Evolutionary conservation across 805 yeast genomes (phyloP).

Genomic region (Ogataea haglerorum): DNA sequence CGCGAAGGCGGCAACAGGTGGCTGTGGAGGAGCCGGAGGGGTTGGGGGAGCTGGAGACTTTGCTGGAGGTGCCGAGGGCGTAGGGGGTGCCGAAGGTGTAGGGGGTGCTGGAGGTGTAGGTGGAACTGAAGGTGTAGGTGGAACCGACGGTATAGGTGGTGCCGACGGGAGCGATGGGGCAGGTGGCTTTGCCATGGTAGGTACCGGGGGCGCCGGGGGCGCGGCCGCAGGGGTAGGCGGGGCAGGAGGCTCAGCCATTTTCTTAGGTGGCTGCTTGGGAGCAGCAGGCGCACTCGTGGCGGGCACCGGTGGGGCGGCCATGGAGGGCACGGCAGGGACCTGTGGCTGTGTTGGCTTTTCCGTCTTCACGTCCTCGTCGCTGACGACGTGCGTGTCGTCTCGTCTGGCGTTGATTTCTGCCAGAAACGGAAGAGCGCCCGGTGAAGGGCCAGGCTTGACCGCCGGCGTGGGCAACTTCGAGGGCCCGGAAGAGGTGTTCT

Average conservation of each 20-base stretch:
- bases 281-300: constrained; percentile 1
- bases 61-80: constrained; percentile 19
- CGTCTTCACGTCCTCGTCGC: constrained; percentile 22
- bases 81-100: constrained; percentile 9
- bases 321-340: constrained; percentile 16
- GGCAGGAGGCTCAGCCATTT: constrained; percentile 2
- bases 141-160: constrained; percentile 13
- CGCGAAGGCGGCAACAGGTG: constrained; percentile 4
- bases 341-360: constrained; percentile 18
- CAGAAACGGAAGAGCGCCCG: constrained; percentile 52
- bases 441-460: constrained; percentile 24
- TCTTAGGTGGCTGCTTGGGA: background rate
- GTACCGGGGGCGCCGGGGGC: constrained; percentile 11
- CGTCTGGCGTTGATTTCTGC: constrained; percentile 57
- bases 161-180: constrained; percentile 6
- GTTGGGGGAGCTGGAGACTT: constrained; percentile 25
- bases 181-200: background rate
- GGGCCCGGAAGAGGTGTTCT: constrained; percentile 23
- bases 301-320: constrained; percentile 6
- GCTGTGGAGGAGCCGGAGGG: constrained; percentile 23
- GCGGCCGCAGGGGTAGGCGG: constrained; percentile 18
- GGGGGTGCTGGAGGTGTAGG: too few relatives aligned
- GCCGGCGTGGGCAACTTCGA: constrained; percentile 31
- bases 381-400: constrained; percentile 49
- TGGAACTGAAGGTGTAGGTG: too few relatives aligned